Evolutionary conservation across 2,329 filamentous ascomycete genomes (phyloP), one percentile per base, ranked within the genome.

Genomic region (Cordyceps militaris): DNA sequence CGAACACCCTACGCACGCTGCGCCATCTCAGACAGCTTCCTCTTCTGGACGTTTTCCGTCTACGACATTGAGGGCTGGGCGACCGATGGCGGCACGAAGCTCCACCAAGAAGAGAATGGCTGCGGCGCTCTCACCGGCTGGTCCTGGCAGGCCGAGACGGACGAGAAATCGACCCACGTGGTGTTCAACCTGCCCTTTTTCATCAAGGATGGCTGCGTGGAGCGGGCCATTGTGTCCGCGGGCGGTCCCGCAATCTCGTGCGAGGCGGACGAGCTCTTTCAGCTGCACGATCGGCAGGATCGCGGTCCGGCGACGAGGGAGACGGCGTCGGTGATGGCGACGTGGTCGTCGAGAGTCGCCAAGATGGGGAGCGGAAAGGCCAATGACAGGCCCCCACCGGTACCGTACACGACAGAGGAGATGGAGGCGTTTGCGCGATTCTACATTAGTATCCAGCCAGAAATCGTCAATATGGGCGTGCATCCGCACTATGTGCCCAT

Each of bases 171-270:
- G 30, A 21, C 57, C 19, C n/a, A 47, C 28, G 62, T 49, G 26
- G 59, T 59, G 48, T 66, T 67, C 53, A 61, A 61, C 53, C 59
- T 67, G 23, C 63, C 63, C 16, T 60, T 63, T 50, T 46, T 64
- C 32, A 64, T 67, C 34, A 66, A 66, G 55, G 50, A 32, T 11
- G 66, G 66, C 11, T 67, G 66, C 55, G 64, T 67, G 24, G 65
- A 66, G 60, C 61, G 64, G 26, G 66, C 66, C 26, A 66, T 67
- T 38, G 60, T 59, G 28, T 66, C 64, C 4, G 65, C 64, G 2
- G 65, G 65, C 14, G 66, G 66, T 16, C 65, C 64, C 14, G 60
- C 61, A 51, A 48, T 66, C 46, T 61, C 61, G 26, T 67, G 65
- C 46, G 10, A 36, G 24, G 14, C 3, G 21, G 21, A 56, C 23